phyloP scores from a whole-genome alignment of 176 grass and related monocot species.

The Urochloa ruziziensis region DNA sequence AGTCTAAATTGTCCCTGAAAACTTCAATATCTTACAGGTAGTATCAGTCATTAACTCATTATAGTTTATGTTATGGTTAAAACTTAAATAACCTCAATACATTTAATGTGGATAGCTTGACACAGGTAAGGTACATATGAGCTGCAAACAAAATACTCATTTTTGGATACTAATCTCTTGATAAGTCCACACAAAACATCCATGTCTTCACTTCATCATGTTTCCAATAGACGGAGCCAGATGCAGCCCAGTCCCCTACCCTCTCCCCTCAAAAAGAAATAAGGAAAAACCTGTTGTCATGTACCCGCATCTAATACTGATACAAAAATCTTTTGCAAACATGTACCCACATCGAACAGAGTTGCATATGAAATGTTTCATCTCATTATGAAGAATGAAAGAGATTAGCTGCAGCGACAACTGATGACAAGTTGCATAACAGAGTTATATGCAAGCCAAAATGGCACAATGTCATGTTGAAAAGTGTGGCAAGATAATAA shows the following conservation, averaged over 20 bases:
- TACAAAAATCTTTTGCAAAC: too few relatives aligned
- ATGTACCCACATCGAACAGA: conserved; percentile 1
- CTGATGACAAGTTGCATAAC: neutral
- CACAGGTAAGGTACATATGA: neutral
- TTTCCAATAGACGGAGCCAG: neutral
- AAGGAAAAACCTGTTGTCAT: neutral
- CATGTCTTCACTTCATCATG: neutral
- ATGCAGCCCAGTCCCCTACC: neutral
- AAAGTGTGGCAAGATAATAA: neutral
- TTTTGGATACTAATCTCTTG: neutral
- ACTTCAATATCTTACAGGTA: neutral
- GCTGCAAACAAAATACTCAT: neutral
- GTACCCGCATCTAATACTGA: too few relatives aligned
- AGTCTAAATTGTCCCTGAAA: neutral
- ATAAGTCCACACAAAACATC: too few relatives aligned
- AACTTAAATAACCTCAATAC: too few relatives aligned
- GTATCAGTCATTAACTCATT: neutral
- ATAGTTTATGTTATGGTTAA: neutral
- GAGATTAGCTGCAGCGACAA: neutral
- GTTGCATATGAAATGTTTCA: neutral
- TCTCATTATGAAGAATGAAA: neutral
- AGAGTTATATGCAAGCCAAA: neutral
- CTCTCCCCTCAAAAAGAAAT: neutral
- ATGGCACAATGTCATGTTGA: neutral
- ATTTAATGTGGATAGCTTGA: neutral